Evolutionary conservation across 2,329 filamentous ascomycete species (phyloP), one percentile per base, ranked within the genome.

Genomic region (Blastomyces silverae): DNA sequence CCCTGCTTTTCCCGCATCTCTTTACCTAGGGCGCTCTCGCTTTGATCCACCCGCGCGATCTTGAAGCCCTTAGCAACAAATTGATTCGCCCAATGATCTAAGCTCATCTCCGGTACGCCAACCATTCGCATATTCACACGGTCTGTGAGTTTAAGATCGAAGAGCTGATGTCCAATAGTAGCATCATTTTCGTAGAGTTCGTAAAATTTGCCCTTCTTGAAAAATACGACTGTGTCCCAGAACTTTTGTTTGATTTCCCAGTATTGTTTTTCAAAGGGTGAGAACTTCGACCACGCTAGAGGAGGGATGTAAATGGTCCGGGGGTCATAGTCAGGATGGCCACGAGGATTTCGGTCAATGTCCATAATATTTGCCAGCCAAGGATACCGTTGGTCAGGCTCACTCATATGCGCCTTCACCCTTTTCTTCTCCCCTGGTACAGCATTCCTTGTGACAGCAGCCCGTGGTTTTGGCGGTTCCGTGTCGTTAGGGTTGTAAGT

Each of bases 81-180:
- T 72, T 99, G 94, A 72, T 95, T 96, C 64, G 94, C 92, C 94
- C 94, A 99, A 75, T 94, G 88, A 72, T 94, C 91, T n/a, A 99
- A 81, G 15, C 92, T 96, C 73, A 91, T 90, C 76, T 99, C 94
- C 0, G 94, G 94, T 0, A 99, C 94, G 67, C 94, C 94, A 1
- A 97, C 94, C 94, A 99, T 99, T 69, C 93, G 90, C 94, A 99
- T 99, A 75, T 99, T 99, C 75, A 99, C 94, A 64, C 94, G 86
- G 72, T 99, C 94, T 0, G 94, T 99, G 74, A 99, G 88, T 79
- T 99, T 99, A 64, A 99, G 84, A 76, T 99, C 94, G 71, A 99
- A 99, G 20, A 97, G 82, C 75, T 97, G 94, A 74, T 99, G 92
- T 4, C 94, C 94, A 64, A 97, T 88, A 0, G 93, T 96, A 5